Percentiles rank a stretch among this genome's conserved stretches.
Conservation (phyloP, 2,329 filamentous ascomycete genomes). For the Penicillium capsulatum region DNA sequence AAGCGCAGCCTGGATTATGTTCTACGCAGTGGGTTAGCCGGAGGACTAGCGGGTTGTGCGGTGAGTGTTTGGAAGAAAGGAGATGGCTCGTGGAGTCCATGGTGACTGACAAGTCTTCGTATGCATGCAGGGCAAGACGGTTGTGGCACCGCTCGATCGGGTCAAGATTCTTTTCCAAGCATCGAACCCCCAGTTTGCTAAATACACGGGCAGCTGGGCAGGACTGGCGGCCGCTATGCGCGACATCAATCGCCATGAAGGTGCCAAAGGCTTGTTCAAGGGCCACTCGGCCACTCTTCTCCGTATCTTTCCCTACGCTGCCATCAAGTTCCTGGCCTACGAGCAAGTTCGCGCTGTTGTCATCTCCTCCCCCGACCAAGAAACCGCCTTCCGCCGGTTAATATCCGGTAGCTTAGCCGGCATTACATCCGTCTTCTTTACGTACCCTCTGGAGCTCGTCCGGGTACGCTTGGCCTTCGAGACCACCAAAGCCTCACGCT, state of each 20-base stretch:
- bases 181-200: constrained; percentile 86
- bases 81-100: neutral
- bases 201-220: constrained; percentile 85
- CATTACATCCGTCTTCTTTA: constrained; percentile 89
- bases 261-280: constrained; percentile 73
- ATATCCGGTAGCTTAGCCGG: constrained; percentile 53
- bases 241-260: constrained; percentile 75
- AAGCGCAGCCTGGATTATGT: constrained; percentile 80
- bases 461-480: constrained; percentile 92
- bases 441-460: constrained; percentile 90
- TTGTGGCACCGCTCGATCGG: constrained; percentile 91
- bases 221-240: constrained; percentile 77
- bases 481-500: constrained; percentile 69
- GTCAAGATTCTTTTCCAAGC: constrained; percentile 99
- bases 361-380: constrained; percentile 67
- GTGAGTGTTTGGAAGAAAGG: constrained; percentile 50
- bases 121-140: constrained; percentile 74
- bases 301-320: constrained; percentile 94
- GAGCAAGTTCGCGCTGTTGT: constrained; percentile 83
- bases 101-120: constrained; percentile 6
- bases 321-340: constrained; percentile 96
- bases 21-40: constrained; percentile 76
- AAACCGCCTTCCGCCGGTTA: constrained; percentile 70
- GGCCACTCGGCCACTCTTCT: constrained; percentile 92
- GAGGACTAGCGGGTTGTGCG: constrained; percentile 85